A percentile compares a stretch with the other conserved stretches of the same genome.
These are phyloP conservation scores for Penicillium frequentans DNA, from an alignment of 2,329 filamentous ascomycete genomes.

Conservation along the genomic window DNA sequence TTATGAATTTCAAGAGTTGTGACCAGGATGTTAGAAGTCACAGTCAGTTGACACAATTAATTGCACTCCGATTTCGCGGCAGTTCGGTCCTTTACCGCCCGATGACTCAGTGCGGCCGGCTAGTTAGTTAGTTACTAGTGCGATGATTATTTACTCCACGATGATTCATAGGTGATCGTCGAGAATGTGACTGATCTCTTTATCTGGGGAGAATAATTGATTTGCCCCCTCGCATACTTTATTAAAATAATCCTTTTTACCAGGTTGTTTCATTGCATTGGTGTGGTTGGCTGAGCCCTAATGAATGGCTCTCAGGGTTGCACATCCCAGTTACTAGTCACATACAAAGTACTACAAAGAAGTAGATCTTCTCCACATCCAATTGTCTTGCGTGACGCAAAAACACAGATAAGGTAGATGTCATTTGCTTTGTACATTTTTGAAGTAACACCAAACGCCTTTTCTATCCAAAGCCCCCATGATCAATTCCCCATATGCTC, in stretches of 20 bases:
- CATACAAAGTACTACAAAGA: not conserved
- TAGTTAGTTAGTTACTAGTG: not conserved
- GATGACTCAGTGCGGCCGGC: conserved; percentile 16
- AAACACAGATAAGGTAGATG: not conserved
- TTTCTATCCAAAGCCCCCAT: not conserved
- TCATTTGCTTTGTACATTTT: conserved; percentile 1
- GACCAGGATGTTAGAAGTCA: conserved; percentile 12
- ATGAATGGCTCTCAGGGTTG: not conserved
- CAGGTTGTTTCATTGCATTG: not conserved
- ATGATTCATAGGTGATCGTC: not conserved
- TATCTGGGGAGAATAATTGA: not conserved
- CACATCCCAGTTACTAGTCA: not conserved
- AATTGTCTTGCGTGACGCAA: not conserved
- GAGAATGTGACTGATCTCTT: not conserved
- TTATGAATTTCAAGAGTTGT: conserved; percentile 9
- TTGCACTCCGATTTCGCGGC: conserved; percentile 24
- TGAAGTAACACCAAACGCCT: not conserved
- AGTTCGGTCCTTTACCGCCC: conserved; percentile 19
- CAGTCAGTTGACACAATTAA: conserved; percentile 19
- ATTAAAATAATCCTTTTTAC: not conserved
- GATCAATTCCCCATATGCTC: not conserved
- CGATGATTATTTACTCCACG: conserved; percentile 4
- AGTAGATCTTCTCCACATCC: not conserved
- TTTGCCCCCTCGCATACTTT: not conserved
- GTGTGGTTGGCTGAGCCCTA: not conserved